phyloP scores from a whole-genome alignment of 179 eudicot species.

The Beta corolliflora region DNA sequence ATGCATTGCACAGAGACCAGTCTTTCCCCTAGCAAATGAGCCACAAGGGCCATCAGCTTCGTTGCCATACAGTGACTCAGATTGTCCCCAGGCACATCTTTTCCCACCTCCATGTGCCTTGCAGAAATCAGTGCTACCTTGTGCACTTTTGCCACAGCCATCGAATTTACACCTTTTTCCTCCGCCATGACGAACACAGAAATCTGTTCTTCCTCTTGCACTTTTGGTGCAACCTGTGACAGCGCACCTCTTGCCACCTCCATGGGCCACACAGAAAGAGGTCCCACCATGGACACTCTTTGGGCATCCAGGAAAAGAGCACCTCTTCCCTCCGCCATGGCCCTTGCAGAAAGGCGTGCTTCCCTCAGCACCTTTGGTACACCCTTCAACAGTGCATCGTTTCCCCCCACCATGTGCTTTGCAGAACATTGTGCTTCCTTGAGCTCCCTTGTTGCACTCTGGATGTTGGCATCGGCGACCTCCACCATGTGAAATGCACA shows the following conservation, averaged over 20 bases:
- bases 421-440: slow-evolving; percentile 95
- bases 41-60: slow-evolving; percentile 57
- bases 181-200: slow-evolving; percentile 96
- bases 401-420: slow-evolving; percentile 98
- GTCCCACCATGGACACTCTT: slow-evolving; percentile 99
- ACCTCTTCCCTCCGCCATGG: slow-evolving; percentile 95
- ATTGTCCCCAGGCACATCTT: slow-evolving; percentile 88
- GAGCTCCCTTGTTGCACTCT: slow-evolving; percentile 87
- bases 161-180: slow-evolving; percentile 82
- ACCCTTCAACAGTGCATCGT: slow-evolving; percentile 75
- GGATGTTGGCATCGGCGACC: slow-evolving; percentile 85
- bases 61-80: slow-evolving; percentile 58
- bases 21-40: slow-evolving; percentile 82
- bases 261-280: slow-evolving; percentile 88
- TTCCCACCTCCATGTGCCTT: slow-evolving; percentile 98
- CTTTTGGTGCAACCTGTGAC: slow-evolving; percentile 81
- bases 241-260: slow-evolving; percentile 95
- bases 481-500: slow-evolving; percentile 97
- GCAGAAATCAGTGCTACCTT: slow-evolving; percentile 97
- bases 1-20: slow-evolving; percentile 77
- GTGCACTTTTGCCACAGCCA: slow-evolving; percentile 93
- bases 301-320: slow-evolving; percentile 79
- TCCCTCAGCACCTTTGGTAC: slow-evolving; percentile 94
- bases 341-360: slow-evolving; percentile 94
- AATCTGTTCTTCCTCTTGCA: slow-evolving; percentile 88